Evolutionary conservation across 2,329 filamentous ascomycete genomes (phyloP).

Genomic region (Ophidiomyces ophidiicola): DNA sequence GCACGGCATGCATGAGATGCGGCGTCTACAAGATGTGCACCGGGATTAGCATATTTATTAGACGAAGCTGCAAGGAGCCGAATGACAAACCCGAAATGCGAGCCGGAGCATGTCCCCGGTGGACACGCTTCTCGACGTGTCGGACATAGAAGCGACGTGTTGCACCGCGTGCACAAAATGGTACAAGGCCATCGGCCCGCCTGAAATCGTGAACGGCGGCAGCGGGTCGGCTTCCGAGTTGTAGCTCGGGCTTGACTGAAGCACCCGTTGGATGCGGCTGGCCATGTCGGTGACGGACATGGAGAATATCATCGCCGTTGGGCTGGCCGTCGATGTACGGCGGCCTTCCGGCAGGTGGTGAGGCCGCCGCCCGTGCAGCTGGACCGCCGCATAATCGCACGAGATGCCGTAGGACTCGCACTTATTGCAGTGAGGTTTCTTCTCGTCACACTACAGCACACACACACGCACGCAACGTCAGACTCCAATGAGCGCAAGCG

Average conservation of each 20-base stretch:
- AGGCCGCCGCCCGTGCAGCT: not conserved
- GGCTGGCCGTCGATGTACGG: not conserved
- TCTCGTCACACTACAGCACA: constrained; percentile 24
- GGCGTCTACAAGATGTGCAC: constrained; percentile 20
- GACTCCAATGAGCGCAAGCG: not conserved
- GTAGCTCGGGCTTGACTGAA: constrained; percentile 14
- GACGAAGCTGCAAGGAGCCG: not conserved
- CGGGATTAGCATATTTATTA: not conserved
- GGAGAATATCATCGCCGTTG: constrained; percentile 1
- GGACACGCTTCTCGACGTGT: constrained; percentile 16
- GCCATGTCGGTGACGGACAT: constrained; percentile 14
- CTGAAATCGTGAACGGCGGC: constrained; percentile 3
- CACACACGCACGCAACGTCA: constrained; percentile 18
- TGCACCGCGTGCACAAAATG: constrained; percentile 21
- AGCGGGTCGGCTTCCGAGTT: constrained; percentile 3
- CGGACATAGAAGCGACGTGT: constrained; percentile 14
- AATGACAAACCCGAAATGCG: constrained; percentile 23
- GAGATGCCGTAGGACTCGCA: constrained; percentile 23
- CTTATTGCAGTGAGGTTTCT: constrained; percentile 23
- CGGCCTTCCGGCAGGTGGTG: constrained; percentile 12
- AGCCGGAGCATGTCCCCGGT: constrained; percentile 21
- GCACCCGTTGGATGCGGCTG: constrained; percentile 17
- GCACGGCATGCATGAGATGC: constrained; percentile 29
- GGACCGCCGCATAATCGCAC: constrained; percentile 21
- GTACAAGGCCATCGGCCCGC: constrained; percentile 20